phyloP scores from a whole-genome alignment of 2,329 filamentous ascomycete species.

The Colletotrichum sp. region DNA sequence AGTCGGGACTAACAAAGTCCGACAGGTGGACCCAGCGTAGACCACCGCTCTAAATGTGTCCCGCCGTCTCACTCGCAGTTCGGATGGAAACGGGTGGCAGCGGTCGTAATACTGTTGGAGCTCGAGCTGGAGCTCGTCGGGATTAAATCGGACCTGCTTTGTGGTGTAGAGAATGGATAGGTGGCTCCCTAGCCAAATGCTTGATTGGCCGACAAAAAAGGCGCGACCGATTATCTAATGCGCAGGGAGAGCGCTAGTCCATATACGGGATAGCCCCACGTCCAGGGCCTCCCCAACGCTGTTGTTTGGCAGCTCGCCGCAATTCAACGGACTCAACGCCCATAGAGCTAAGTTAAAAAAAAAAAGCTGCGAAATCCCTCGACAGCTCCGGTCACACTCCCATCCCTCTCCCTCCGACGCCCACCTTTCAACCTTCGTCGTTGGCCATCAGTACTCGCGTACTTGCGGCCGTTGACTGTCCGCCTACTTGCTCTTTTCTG shows the following conservation, averaged over 20 bases:
- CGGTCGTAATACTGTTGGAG: neutral
- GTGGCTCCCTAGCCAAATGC: neutral
- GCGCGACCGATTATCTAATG: conserved; percentile 11
- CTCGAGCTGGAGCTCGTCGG: neutral
- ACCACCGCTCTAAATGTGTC: neutral
- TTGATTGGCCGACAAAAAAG: neutral
- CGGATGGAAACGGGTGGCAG: conserved; percentile 19
- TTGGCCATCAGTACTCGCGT: conserved; percentile 16
- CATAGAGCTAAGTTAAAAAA: conserved; percentile 22
- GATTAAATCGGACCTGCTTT: conserved; percentile 1
- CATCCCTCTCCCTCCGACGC: conserved; percentile 20
- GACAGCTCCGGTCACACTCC: conserved; percentile 20
- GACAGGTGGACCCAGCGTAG: neutral
- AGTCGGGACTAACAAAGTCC: neutral
- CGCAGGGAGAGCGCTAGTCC: neutral
- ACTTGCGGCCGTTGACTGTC: conserved; percentile 1
- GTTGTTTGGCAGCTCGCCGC: conserved; percentile 21
- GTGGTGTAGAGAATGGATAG: neutral
- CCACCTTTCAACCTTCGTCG: conserved; percentile 16
- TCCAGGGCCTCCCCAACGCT: conserved; percentile 22
- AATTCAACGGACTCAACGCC: conserved; percentile 26
- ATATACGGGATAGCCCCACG: neutral
- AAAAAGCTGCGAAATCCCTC: conserved; percentile 25
- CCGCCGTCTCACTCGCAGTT: neutral
- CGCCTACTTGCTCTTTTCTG: neutral